These are phyloP conservation scores for Komagataella mondaviorum DNA, from an alignment of 805 yeast genomes.

Conservation along the genomic window DNA sequence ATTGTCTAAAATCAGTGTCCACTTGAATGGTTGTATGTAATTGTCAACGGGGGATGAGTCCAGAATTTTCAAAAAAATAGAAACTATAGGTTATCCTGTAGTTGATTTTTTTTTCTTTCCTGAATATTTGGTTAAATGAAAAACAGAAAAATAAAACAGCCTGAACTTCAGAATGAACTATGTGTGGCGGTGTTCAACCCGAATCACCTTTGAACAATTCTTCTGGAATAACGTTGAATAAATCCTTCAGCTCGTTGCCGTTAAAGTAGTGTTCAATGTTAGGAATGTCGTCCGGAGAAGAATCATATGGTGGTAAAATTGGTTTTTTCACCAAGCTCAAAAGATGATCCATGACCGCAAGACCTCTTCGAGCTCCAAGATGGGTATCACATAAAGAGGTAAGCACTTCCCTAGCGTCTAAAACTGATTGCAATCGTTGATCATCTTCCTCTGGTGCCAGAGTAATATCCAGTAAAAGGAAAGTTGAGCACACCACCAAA, in stretches of 20 bases:
- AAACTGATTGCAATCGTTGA: not conserved
- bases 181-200: not conserved
- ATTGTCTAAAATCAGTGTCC: too few relatives aligned
- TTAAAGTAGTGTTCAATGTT: not conserved
- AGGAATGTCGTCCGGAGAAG: not conserved
- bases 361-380: not conserved
- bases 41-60: too few relatives aligned
- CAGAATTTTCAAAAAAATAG: too few relatives aligned
- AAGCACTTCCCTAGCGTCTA: not conserved
- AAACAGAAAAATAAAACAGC: not conserved
- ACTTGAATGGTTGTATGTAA: too few relatives aligned
- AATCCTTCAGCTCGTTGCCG: not conserved
- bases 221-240: not conserved
- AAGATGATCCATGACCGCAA: not conserved
- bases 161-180: not conserved
- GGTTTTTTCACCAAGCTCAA: not conserved
- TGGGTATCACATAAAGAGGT: not conserved
- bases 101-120: too few relatives aligned
- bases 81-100: too few relatives aligned
- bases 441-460: not conserved
- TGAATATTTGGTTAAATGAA: too few relatives aligned
- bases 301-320: not conserved
- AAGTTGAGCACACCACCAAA: not conserved
- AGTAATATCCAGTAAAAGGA: not conserved
- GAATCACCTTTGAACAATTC: not conserved